These are phyloP conservation scores for Neofusicoccum ribis DNA, from an alignment of 2,329 filamentous ascomycete genomes.

Conservation along the genomic window DNA sequence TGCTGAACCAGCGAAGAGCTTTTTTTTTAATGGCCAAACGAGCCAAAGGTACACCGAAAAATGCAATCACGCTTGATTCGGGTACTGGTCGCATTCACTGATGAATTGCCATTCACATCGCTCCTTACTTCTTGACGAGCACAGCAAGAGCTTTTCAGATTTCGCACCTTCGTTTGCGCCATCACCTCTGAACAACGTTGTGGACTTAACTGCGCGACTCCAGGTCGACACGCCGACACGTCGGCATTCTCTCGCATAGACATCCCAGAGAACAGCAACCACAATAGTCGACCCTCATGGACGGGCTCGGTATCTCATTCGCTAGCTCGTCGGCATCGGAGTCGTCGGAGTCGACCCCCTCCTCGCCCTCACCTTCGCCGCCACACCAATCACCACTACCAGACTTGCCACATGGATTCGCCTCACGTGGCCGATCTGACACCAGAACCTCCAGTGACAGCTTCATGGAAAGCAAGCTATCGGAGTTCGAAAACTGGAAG, in stretches of 20 bases:
- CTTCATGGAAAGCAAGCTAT: slow-evolving; percentile 1
- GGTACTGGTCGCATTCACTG: neutral
- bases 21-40: too few species aligned
- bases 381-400: neutral
- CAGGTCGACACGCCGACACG: too few species aligned
- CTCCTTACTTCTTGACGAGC: neutral
- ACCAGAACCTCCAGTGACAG: neutral
- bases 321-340: neutral
- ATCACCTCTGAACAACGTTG: neutral
- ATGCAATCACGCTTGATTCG: too few species aligned
- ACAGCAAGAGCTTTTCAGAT: neutral
- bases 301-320: neutral
- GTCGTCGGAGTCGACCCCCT: neutral
- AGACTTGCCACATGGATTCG: neutral
- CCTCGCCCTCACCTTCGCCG: neutral
- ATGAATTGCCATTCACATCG: neutral
- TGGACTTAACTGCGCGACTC: too few species aligned
- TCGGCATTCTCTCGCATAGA: neutral
- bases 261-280: neutral
- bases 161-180: neutral
- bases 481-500: slow-evolving; percentile 4
- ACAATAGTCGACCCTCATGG: neutral
- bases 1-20: too few species aligned
- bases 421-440: neutral
- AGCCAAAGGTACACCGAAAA: too few species aligned